A percentile compares a stretch with the other conserved stretches of the same genome.
These are phyloP conservation scores for Berberis vulgaris DNA, from an alignment of 164 flowering plant genomes.

Conservation along the genomic window DNA sequence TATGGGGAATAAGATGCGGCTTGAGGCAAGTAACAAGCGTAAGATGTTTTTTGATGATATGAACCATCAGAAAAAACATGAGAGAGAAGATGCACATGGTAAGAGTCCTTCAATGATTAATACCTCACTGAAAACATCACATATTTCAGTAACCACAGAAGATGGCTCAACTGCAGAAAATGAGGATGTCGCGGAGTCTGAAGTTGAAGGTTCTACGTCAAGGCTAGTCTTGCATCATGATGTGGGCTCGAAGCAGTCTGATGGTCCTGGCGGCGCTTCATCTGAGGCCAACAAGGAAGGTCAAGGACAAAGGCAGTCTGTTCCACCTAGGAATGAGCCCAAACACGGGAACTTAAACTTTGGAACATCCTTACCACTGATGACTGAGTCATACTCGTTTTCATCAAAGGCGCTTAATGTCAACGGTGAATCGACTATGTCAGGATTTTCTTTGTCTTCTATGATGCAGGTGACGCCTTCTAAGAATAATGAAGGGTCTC, in stretches of 20 bases:
- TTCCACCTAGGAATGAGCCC: constrained; percentile 33
- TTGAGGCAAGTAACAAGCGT: constrained; percentile 42
- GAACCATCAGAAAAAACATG: constrained; percentile 49
- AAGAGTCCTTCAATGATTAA: constrained; percentile 11
- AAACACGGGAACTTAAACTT: constrained; percentile 27
- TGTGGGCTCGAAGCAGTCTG: constrained; percentile 32
- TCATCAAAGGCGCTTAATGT: constrained; percentile 33
- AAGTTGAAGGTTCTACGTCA: constrained; percentile 63
- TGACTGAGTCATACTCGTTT: constrained; percentile 33
- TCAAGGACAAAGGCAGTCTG: constrained; percentile 36
- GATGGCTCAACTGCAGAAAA: constrained; percentile 81
- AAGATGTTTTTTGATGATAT: constrained; percentile 50
- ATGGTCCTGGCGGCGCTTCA: constrained; percentile 26
- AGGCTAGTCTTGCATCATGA: constrained; percentile 36
- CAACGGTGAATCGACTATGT: constrained; percentile 20
- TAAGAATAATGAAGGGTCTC: constrained; percentile 34
- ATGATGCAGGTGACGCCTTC: constrained; percentile 39
- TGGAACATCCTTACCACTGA: constrained; percentile 32
- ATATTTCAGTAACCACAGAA: constrained; percentile 62
- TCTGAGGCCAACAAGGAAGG: constrained; percentile 35
- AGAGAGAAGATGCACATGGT: constrained; percentile 46
- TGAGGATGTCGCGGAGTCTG: constrained; percentile 94
- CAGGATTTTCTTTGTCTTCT: constrained; percentile 32
- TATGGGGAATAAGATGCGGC: constrained; percentile 15
- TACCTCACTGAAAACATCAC: constrained; percentile 28